These are phyloP conservation scores for Aspergillus aculeatus DNA, from an alignment of 2,329 filamentous ascomycete genomes.

Conservation along the genomic window DNA sequence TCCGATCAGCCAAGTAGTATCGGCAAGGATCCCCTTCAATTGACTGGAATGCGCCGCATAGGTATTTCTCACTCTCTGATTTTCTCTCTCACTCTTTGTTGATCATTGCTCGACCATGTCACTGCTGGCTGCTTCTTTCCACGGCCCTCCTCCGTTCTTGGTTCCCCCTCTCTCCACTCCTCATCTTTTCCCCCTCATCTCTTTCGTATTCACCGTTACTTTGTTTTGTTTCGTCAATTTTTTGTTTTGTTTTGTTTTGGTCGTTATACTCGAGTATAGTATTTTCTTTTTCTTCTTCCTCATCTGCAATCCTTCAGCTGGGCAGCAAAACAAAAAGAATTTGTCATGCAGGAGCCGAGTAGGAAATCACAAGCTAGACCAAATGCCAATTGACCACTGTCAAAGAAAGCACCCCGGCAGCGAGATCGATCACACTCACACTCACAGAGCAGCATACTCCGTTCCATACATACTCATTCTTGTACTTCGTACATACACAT, in stretches of 20 bases:
- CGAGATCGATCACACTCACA: background rate
- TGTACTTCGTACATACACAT: background rate
- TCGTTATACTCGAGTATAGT: background rate
- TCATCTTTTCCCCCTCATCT: background rate
- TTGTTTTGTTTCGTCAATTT: no score
- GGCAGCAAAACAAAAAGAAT: background rate
- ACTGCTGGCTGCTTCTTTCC: background rate
- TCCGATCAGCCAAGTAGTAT: background rate
- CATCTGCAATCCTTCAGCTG: background rate
- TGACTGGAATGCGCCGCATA: background rate
- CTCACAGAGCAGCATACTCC: no score
- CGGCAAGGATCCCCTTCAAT: background rate
- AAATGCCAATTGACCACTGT: no score
- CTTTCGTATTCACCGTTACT: background rate
- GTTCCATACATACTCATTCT: no score
- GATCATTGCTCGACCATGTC: background rate
- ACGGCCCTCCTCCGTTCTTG: background rate
- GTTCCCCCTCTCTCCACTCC: background rate
- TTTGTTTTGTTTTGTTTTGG: background rate
- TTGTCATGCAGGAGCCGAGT: slow-evolving; percentile 1
- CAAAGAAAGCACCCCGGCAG: background rate
- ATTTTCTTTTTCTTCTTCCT: background rate
- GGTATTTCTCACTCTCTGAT: background rate
- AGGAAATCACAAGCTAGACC: slow-evolving; percentile 1
- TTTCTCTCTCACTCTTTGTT: background rate